Percentiles rank a stretch among this genome's conserved stretches.
phyloP scores from a whole-genome alignment of 352 stramenopile species.

The Halophytophthora polymorphica region DNA sequence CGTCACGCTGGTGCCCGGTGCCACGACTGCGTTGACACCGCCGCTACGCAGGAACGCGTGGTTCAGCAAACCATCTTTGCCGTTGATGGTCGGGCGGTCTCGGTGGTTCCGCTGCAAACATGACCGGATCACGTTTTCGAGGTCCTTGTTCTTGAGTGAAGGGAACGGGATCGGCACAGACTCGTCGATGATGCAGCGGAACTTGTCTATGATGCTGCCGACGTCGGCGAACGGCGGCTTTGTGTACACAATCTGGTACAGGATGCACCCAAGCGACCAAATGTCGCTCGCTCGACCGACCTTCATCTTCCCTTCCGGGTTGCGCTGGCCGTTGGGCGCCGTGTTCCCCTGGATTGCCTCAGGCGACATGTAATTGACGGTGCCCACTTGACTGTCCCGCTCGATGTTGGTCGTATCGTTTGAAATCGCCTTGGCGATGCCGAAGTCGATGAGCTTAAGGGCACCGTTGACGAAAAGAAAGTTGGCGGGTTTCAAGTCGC shows the following conservation, averaged over 20 bases:
- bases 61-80: slow-evolving; percentile 67
- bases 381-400: slow-evolving; percentile 94
- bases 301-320: slow-evolving; percentile 78
- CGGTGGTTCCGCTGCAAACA: slow-evolving; percentile 86
- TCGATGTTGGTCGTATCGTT: slow-evolving; percentile 98
- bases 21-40: slow-evolving; percentile 16
- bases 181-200: slow-evolving; percentile 94
- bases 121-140: slow-evolving; percentile 85
- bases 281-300: slow-evolving; percentile 92
- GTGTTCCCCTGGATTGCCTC: slow-evolving; percentile 84
- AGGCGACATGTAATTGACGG: slow-evolving; percentile 97
- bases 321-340: slow-evolving; percentile 41
- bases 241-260: slow-evolving; percentile 97
- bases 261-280: slow-evolving; percentile 96
- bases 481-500: slow-evolving; percentile 95
- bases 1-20: slow-evolving; percentile 32
- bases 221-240: slow-evolving; percentile 94
- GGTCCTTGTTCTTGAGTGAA: slow-evolving; percentile 65
- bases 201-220: slow-evolving; percentile 94
- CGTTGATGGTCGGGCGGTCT: slow-evolving; percentile 76
- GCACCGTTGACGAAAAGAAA: slow-evolving; percentile 96
- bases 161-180: slow-evolving; percentile 90
- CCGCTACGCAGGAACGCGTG: slow-evolving; percentile 74
- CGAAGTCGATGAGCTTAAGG: slow-evolving; percentile 98
- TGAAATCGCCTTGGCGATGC: slow-evolving; percentile 97